Percentiles rank a stretch among this genome's conserved stretches.
These are phyloP conservation scores for Lophiotrema nucula DNA, from an alignment of 495 filamentous ascomycete species.

Conservation along the genomic window DNA sequence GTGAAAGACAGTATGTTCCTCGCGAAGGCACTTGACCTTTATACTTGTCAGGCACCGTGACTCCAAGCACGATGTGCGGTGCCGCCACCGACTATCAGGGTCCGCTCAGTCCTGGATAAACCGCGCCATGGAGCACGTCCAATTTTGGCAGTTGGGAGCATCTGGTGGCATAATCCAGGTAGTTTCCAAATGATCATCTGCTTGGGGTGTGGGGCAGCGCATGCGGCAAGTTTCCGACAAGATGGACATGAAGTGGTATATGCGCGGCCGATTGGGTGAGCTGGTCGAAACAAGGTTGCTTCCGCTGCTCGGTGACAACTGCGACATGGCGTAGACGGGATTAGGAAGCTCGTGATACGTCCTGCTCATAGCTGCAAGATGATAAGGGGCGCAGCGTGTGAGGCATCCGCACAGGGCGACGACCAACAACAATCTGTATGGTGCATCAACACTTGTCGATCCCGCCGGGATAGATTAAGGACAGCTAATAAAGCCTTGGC, in stretches of 20 bases:
- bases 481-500: conserved; percentile 25
- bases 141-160: conserved; percentile 19
- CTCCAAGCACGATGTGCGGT: not conserved
- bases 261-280: conserved; percentile 14
- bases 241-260: not conserved
- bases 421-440: conserved; percentile 24
- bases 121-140: conserved; percentile 22
- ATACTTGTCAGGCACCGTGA: no score
- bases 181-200: conserved; percentile 21
- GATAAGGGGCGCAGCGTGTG: conserved; percentile 21
- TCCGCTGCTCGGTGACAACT: not conserved
- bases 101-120: conserved; percentile 7
- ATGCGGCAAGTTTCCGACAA: conserved; percentile 1
- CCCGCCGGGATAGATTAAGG: conserved; percentile 24
- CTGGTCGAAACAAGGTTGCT: not conserved
- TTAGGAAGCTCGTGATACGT: conserved; percentile 8
- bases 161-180: conserved; percentile 17
- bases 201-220: conserved; percentile 15
- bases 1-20: no score
- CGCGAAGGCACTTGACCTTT: no score
- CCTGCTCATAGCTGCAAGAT: conserved; percentile 7
- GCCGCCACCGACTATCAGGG: conserved; percentile 7
- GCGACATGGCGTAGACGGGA: not conserved
- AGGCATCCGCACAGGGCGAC: conserved; percentile 8
- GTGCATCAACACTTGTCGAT: conserved; percentile 26